Percentiles rank a stretch among this genome's conserved stretches.
phyloP scores from a whole-genome alignment of 2,329 filamentous ascomycete species.

The Daldinia sp. region DNA sequence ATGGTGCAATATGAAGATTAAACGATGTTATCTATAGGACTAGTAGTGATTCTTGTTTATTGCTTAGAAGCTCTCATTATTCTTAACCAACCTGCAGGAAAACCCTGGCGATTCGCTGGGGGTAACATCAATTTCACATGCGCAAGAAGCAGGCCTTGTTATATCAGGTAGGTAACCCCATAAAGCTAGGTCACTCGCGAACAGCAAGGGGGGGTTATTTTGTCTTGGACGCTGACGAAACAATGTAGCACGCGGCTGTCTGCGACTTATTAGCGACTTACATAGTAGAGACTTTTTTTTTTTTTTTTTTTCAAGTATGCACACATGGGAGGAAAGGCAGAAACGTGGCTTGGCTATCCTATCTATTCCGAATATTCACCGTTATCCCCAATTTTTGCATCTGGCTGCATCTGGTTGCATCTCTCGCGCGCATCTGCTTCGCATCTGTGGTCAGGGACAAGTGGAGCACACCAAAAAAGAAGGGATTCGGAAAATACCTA shows the following conservation, averaged over 20 bases:
- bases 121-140: conserved; percentile 31
- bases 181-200: conserved; percentile 32
- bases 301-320: background rate
- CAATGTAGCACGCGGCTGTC: conserved; percentile 31
- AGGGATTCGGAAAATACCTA: conserved; percentile 31
- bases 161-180: conserved; percentile 27
- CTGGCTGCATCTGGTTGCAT: conserved; percentile 12
- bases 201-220: conserved; percentile 14
- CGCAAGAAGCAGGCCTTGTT: conserved; percentile 21
- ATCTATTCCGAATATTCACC: conserved; percentile 36
- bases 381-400: conserved; percentile 25
- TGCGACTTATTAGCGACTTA: conserved; percentile 4
- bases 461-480: conserved; percentile 23
- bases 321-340: conserved; percentile 13
- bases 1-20: conserved; percentile 21
- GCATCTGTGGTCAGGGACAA: conserved; percentile 22
- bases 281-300: too few relatives aligned
- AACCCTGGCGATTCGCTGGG: conserved; percentile 24
- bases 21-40: conserved; percentile 20
- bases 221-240: conserved; percentile 35
- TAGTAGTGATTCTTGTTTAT: conserved; percentile 4
- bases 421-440: background rate
- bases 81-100: conserved; percentile 12
- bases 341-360: conserved; percentile 24
- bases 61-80: conserved; percentile 6